phyloP scores from a whole-genome alignment of 305 asterid genomes.

The Solanum chacoense region DNA sequence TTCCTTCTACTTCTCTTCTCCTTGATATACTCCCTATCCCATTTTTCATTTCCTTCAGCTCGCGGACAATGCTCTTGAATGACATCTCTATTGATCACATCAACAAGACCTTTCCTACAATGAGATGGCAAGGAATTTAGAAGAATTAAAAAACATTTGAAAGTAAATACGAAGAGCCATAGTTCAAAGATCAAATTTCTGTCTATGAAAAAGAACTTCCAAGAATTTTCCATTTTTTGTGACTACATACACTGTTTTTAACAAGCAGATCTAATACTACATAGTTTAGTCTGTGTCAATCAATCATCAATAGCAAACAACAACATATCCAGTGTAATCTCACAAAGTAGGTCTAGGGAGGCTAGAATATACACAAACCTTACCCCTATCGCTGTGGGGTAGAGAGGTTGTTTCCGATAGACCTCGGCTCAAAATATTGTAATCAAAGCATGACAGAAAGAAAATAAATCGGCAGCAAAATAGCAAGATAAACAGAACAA shows the following conservation, averaged over 20 bases:
- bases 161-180: background rate
- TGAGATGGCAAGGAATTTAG: background rate
- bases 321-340: background rate
- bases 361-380: background rate
- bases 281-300: background rate
- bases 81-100: constrained; percentile 36
- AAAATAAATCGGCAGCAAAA: background rate
- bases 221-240: background rate
- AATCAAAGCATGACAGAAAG: background rate
- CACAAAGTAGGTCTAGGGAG: background rate
- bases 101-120: constrained; percentile 9
- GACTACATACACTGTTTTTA: background rate
- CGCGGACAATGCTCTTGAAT: constrained; percentile 66
- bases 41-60: constrained; percentile 65
- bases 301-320: background rate
- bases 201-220: background rate
- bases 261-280: background rate
- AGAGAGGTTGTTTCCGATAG: background rate
- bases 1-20: constrained; percentile 39
- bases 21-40: constrained; percentile 76
- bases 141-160: background rate
- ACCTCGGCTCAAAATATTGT: background rate
- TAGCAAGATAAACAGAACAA: background rate
- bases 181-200: background rate
- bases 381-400: background rate